phyloP scores from a whole-genome alignment of 441 rosid genomes.

The Erodium texanum region DNA sequence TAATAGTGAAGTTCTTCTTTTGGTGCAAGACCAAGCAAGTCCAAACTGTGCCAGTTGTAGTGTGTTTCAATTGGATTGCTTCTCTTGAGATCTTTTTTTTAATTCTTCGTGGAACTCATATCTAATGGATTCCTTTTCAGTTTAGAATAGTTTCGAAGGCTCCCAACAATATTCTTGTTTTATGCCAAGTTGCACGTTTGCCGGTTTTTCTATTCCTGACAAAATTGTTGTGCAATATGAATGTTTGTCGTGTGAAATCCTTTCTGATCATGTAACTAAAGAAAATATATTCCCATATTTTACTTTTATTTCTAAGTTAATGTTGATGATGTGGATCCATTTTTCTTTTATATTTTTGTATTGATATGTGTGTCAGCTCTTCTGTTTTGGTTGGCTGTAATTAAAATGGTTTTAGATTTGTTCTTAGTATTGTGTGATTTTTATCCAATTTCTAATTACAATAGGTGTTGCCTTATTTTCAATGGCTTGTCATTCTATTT shows the following conservation, averaged over 20 bases:
- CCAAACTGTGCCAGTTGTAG: background rate
- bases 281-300: no score
- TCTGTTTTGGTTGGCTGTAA: background rate
- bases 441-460: background rate
- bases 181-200: background rate
- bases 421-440: background rate
- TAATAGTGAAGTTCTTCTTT: background rate
- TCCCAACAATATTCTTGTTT: background rate
- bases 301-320: no score
- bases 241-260: no score
- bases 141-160: background rate
- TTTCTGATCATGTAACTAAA: no score
- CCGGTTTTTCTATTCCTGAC: background rate
- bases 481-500: background rate
- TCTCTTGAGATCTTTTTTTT: background rate
- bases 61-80: background rate
- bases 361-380: background rate
- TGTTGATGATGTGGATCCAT: no score
- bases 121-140: background rate
- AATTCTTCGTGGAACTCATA: background rate
- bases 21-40: background rate
- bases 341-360: no score
- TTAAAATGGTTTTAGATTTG: background rate
- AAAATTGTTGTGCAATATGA: background rate
- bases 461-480: background rate